Percentiles rank a stretch among this genome's conserved stretches.
These are phyloP conservation scores for Citrus australasica DNA, from an alignment of 345 rosid species.

Conservation along the genomic window DNA sequence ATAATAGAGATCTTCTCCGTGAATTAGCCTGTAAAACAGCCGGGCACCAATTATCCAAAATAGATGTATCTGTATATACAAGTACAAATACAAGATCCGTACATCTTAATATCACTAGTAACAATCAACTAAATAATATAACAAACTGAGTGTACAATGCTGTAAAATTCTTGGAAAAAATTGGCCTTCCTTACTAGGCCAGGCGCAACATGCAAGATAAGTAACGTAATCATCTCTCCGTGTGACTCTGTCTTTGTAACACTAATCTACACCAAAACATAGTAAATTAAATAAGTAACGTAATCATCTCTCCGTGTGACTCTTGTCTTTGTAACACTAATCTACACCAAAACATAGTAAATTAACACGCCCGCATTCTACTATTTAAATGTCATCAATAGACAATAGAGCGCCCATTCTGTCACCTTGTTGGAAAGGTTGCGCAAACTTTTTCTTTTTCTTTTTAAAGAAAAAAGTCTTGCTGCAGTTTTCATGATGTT, in stretches of 20 bases:
- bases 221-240: background rate
- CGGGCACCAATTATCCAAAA: background rate
- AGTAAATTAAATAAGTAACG: background rate
- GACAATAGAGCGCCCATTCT: background rate
- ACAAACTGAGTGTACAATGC: no score
- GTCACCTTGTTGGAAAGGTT: background rate
- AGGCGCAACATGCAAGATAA: background rate
- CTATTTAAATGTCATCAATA: background rate
- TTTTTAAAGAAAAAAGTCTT: no score
- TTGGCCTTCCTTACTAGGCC: background rate
- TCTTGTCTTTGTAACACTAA: background rate
- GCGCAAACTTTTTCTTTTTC: no score
- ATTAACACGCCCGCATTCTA: background rate
- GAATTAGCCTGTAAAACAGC: background rate
- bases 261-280: background rate
- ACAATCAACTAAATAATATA: no score
- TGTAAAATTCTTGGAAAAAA: no score
- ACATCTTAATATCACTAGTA: no score
- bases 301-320: background rate
- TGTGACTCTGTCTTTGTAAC: background rate
- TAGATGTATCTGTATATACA: no score
- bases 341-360: background rate
- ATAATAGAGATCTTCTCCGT: background rate
- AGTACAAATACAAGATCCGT: no score
- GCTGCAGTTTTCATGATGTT: no score